These are phyloP conservation scores for Chaetomium olivaceum DNA, from an alignment of 2,329 filamentous ascomycete genomes.

Conservation along the genomic window DNA sequence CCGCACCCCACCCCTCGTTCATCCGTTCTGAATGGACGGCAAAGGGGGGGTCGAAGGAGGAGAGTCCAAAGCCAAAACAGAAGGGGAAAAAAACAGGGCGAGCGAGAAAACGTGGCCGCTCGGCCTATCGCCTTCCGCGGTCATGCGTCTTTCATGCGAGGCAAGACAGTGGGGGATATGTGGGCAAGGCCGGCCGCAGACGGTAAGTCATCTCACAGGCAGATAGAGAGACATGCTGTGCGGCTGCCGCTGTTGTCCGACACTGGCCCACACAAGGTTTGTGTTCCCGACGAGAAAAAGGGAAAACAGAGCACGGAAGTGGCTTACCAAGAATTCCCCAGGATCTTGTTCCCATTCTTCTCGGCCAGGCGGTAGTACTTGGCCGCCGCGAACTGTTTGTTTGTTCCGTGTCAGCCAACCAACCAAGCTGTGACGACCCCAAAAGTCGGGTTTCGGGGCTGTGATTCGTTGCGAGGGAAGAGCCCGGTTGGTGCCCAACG, in stretches of 20 bases:
- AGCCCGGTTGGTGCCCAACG: conserved; percentile 28
- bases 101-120: conserved; percentile 8
- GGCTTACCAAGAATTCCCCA: conserved; percentile 89
- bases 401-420: conserved; percentile 36
- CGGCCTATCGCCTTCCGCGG: conserved; percentile 10
- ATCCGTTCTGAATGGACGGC: not conserved
- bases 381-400: conserved; percentile 69
- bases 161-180: not conserved
- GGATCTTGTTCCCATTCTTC: conserved; percentile 80
- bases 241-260: not conserved
- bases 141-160: not conserved
- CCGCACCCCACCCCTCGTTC: not conserved
- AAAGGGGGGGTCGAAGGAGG: not conserved
- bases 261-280: not conserved
- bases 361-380: conserved; percentile 93
- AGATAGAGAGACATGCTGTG: not conserved
- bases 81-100: conserved; percentile 29
- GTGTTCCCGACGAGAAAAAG: not conserved
- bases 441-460: conserved; percentile 16
- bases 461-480: conserved; percentile 36
- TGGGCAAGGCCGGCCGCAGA: not conserved
- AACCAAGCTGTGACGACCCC: conserved; percentile 46
- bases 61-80: not conserved
- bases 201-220: not conserved
- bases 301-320: not conserved